Evolutionary conservation across 371 early-diverging fungal genomes (phyloP), one percentile per base, ranked within the genome.

Genomic region (Mucor circinelloides): DNA sequence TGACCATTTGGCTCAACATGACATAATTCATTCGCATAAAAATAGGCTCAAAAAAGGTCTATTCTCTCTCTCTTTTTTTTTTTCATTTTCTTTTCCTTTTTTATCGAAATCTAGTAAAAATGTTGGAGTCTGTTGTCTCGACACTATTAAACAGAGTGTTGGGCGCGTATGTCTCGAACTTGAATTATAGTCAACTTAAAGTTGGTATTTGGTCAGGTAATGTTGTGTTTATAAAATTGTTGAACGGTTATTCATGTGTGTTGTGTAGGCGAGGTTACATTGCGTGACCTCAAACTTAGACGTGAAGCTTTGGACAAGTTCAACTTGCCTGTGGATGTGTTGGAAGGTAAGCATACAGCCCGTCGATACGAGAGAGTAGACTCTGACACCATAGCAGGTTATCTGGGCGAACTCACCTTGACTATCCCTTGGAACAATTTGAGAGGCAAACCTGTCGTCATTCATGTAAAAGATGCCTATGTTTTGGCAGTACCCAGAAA

Each of bases 381-480:
- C 19, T 25, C 6, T 8, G 1, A 9, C 30, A 30, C 27, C n/a
- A 56, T 15, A 48, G 52, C 68, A 93, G 96, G 98, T 10, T 92
- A 91, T 75, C 85, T 99, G 17, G 99, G 99, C 28, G 94, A 95
- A 63, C 87, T 98, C 30, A 94, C 92, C 0, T 79, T 97, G 6
- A 92, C 88, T 30, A 97, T 99, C 58, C 98, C 99, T 8, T 99
- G 99, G 99, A 89, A 89, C 13, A 97, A 99, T 76, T 81, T 99
- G 59, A 96, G 97, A 79, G 92, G 90, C 72, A 91, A 93, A 72
- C 97, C 99, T 3, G 94, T 98, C 36, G 87, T 90, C 65, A 87
- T 97, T 48, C 80, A 86, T 62, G 89, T 99, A 60, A 93, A 94
- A 68, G 90, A 97, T 69, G 94, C 96, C 6, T 95, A 91, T 72